phyloP scores from a whole-genome alignment of 1,284 basidiomycete species.

The Afroboletus lepidellus region DNA sequence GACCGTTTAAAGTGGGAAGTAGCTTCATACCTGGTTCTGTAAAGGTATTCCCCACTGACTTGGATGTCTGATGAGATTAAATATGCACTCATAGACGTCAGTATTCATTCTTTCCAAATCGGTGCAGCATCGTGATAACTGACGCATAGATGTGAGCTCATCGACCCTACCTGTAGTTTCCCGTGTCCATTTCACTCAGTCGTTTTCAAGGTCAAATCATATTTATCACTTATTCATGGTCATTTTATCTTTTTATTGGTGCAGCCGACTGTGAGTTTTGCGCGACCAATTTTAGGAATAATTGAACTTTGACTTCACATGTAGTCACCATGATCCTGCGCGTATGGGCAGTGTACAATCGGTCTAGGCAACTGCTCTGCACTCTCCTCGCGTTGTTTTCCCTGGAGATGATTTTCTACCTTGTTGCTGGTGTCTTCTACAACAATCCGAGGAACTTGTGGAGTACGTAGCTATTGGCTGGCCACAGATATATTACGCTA shows the following conservation, averaged over 20 bases:
- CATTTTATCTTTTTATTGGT: background rate
- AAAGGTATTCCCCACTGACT: background rate
- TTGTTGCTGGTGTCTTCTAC: background rate
- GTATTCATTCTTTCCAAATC: background rate
- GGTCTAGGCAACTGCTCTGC: background rate
- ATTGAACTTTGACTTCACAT: no score
- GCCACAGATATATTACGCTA: no score
- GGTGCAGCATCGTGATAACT: background rate
- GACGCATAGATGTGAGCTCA: background rate
- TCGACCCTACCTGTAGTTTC: background rate
- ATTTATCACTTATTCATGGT: background rate
- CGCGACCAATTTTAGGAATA: background rate
- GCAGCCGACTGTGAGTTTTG: background rate
- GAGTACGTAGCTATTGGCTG: background rate
- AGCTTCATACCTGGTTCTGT: background rate
- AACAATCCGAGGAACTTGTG: background rate
- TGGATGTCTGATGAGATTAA: background rate
- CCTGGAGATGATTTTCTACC: background rate
- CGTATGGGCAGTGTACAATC: background rate
- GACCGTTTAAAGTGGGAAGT: background rate
- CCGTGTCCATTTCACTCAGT: background rate
- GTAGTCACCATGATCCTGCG: background rate
- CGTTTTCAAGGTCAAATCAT: background rate
- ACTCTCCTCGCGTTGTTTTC: background rate
- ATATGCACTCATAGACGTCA: background rate